These are phyloP conservation scores for Pestalotiopsis sp. DNA, from an alignment of 2,329 filamentous ascomycete genomes.

Conservation along the genomic window DNA sequence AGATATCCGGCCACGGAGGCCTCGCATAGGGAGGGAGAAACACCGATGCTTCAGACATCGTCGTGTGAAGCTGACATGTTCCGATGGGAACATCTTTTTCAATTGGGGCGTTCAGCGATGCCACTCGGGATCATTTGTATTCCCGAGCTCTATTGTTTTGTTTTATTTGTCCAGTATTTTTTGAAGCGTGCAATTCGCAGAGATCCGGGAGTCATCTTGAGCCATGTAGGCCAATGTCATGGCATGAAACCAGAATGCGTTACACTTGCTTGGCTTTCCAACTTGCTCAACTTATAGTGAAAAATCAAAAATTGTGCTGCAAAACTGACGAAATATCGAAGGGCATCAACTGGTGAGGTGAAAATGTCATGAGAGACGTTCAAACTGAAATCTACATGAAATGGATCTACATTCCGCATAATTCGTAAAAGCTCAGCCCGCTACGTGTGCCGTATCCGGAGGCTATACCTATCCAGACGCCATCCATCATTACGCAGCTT, in stretches of 20 bases:
- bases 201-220: not conserved
- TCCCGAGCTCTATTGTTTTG: not conserved
- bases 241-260: not conserved
- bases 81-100: slow-evolving; percentile 3
- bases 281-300: not conserved
- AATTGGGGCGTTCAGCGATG: slow-evolving; percentile 15
- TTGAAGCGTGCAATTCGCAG: slow-evolving; percentile 18
- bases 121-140: slow-evolving; percentile 3
- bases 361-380: too few relatives aligned
- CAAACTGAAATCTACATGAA: too few relatives aligned
- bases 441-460: too few relatives aligned
- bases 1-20: slow-evolving; percentile 18
- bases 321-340: not conserved
- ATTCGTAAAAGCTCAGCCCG: too few relatives aligned
- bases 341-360: too few relatives aligned
- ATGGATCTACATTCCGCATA: too few relatives aligned
- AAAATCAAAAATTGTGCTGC: not conserved
- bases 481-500: too few relatives aligned
- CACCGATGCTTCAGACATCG: slow-evolving; percentile 4
- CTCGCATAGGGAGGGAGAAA: not conserved
- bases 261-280: not conserved
- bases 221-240: not conserved
- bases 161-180: not conserved
- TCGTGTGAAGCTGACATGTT: slow-evolving; percentile 1
- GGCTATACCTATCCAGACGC: too few relatives aligned